Evolutionary conservation across 495 filamentous ascomycete species (phyloP), one percentile per base, ranked within the genome.

Genomic region (Aspergillus incahuasiensis): DNA sequence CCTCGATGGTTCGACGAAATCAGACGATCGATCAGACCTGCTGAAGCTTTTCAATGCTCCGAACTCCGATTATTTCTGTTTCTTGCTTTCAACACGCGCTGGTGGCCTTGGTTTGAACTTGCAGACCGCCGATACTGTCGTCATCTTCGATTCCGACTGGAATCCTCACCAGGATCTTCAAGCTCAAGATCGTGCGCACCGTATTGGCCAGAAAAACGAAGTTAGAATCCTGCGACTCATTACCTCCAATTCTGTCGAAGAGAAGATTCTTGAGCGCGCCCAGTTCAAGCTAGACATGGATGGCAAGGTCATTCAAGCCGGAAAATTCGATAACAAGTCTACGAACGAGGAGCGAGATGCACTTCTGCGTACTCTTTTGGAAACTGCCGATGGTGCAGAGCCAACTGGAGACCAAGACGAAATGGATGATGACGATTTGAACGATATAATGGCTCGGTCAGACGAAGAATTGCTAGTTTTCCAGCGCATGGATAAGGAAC

Each of bases 131-230:
- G 94, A 98, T 74, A 98, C 94, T 0, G 94, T 98, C 72, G 96
- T 98, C 65, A 98, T 98, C 60, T 98, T 95, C 72, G 94, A 98
- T 71, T 98, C 94, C 0, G 94, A 98, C 75, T 98, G 94, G 94
- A 98, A 98, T 74, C 94, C 94, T 63, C 94, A 97, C 72, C 94
- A 98, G 73, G 94, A 98, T 87, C 75, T 98, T 67, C 94, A 98
- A 73, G 94, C 94, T 25, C 94, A 98, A 69, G 94, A 98, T 86
- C 92, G 94, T 84, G 94, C 94, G 20, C 94, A 98, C 83, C 94
- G 94, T 86, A 98, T 98, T 60, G 94, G 94, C 48, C 94, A 98
- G 70, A 98, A 98, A 84, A 98, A 98, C 65, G 94, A 98, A 74
- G 94, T 98, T 32, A 89, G 94, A 25, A 98, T 98, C 64, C 74